Evolutionary conservation across 805 yeast genomes (phyloP).

Genomic region (Kazachstania africana): DNA sequence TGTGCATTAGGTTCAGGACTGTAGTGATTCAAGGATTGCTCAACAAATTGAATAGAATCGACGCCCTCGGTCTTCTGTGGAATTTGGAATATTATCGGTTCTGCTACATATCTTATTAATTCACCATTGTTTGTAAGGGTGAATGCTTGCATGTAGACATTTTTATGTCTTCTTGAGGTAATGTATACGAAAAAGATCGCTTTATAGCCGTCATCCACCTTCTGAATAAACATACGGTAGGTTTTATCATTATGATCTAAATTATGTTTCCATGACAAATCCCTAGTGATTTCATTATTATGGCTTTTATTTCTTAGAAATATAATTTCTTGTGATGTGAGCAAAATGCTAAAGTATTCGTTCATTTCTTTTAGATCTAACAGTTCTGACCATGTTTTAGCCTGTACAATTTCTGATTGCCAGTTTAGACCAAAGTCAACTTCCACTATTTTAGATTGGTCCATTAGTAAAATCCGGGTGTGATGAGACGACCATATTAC

Average conservation of each 20-base stretch:
- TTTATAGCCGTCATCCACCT: slow-evolving; percentile 7
- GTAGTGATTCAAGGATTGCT: too few species aligned
- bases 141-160: slow-evolving; percentile 12
- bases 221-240: slow-evolving; percentile 28
- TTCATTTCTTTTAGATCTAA: slow-evolving; percentile 31
- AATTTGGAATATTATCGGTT: too few species aligned
- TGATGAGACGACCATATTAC: slow-evolving; percentile 33
- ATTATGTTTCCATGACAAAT: slow-evolving; percentile 66
- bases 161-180: slow-evolving; percentile 11
- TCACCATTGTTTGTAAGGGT: too few species aligned
- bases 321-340: slow-evolving; percentile 58
- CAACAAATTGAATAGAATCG: too few species aligned
- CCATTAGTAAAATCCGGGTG: slow-evolving; percentile 25
- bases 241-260: slow-evolving; percentile 45
- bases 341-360: slow-evolving; percentile 33
- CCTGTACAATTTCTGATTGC: slow-evolving; percentile 31
- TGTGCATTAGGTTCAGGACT: too few species aligned
- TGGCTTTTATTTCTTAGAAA: slow-evolving; percentile 31
- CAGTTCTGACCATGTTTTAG: slow-evolving; percentile 43
- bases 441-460: slow-evolving; percentile 33
- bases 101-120: too few species aligned
- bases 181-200: slow-evolving; percentile 7
- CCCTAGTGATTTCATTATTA: slow-evolving; percentile 30
- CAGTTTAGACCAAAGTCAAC: slow-evolving; percentile 23
- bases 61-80: too few species aligned